These are phyloP conservation scores for Aspergillus pseudoglaucus DNA, from an alignment of 2,329 filamentous ascomycete species.

Conservation along the genomic window DNA sequence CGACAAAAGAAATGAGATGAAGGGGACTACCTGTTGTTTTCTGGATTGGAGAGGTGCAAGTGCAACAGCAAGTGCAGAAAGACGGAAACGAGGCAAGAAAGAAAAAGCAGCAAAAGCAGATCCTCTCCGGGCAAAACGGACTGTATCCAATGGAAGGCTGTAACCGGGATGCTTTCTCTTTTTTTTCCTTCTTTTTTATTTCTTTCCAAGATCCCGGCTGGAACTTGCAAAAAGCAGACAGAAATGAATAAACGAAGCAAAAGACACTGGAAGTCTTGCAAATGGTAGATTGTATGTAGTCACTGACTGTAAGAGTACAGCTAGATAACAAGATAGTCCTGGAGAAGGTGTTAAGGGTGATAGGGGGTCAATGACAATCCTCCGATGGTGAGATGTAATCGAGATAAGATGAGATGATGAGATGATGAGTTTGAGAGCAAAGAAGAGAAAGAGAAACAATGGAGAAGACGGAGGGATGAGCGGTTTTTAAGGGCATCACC, in stretches of 20 bases:
- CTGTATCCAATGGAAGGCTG: constrained; percentile 21
- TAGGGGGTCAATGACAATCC: not conserved
- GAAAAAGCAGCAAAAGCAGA: constrained; percentile 17
- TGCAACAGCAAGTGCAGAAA: constrained; percentile 24
- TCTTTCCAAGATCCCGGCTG: constrained; percentile 13
- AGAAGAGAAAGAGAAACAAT: not conserved
- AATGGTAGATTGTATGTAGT: constrained; percentile 4
- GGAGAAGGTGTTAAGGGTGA: not conserved
- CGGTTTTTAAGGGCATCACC: not conserved
- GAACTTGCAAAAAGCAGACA: constrained; percentile 10
- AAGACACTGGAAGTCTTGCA: constrained; percentile 3
- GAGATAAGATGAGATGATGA: not conserved
- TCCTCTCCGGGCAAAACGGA: constrained; percentile 26
- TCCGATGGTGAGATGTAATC: not conserved
- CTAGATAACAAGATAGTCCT: not conserved
- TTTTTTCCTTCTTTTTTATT: constrained; percentile 8
- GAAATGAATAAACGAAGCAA: constrained; percentile 6
- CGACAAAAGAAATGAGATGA: constrained; percentile 24
- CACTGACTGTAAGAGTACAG: constrained; percentile 7
- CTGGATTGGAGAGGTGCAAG: constrained; percentile 19
- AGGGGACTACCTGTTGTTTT: constrained; percentile 39
- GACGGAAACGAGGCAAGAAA: constrained; percentile 2
- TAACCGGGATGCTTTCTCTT: constrained; percentile 3
- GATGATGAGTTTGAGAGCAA: not conserved
- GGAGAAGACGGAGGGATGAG: not conserved